phyloP scores from a whole-genome alignment of 1,284 basidiomycete species.

The Apiotrichum siamense region DNA sequence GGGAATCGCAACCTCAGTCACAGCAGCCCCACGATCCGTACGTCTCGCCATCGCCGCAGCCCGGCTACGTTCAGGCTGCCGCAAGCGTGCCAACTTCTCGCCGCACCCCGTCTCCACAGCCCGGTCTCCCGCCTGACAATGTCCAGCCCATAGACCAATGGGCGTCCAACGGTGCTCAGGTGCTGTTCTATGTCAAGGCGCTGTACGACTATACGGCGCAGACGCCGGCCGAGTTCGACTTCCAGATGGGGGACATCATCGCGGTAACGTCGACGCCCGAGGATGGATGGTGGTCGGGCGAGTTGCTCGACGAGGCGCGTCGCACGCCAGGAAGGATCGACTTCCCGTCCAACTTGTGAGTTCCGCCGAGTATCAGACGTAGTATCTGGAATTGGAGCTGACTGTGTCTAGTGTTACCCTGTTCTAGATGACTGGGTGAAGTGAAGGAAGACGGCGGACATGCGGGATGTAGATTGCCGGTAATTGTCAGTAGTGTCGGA shows the following conservation, averaged over 20 bases:
- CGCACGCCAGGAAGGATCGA: constrained; percentile 70
- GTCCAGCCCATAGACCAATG: constrained; percentile 45
- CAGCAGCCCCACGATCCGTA: constrained; percentile 1
- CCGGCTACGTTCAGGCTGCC: too few relatives aligned
- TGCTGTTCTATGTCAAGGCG: constrained; percentile 64
- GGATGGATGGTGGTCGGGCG: constrained; percentile 84
- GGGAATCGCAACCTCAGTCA: neutral
- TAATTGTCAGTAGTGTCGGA: too few relatives aligned
- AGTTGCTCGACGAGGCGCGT: constrained; percentile 73
- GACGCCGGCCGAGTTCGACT: constrained; percentile 60
- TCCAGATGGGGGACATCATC: constrained; percentile 85
- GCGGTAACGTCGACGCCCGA: constrained; percentile 86
- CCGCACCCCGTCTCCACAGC: constrained; percentile 34
- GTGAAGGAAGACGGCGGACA: too few relatives aligned
- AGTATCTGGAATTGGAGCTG: too few relatives aligned
- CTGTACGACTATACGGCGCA: constrained; percentile 85
- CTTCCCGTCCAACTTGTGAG: constrained; percentile 80
- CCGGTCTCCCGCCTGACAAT: constrained; percentile 36
- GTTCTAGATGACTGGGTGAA: neutral
- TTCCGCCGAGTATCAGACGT: too few relatives aligned
- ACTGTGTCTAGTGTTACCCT: constrained; percentile 5
- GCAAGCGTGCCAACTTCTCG: constrained; percentile 9
- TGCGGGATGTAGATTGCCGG: too few relatives aligned
- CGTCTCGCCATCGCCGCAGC: neutral
- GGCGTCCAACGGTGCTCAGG: constrained; percentile 41